Base-by-base conservation (phyloP, 2,329 filamentous ascomycete species). In the Tolypocladium cylindrosporum region DNA sequence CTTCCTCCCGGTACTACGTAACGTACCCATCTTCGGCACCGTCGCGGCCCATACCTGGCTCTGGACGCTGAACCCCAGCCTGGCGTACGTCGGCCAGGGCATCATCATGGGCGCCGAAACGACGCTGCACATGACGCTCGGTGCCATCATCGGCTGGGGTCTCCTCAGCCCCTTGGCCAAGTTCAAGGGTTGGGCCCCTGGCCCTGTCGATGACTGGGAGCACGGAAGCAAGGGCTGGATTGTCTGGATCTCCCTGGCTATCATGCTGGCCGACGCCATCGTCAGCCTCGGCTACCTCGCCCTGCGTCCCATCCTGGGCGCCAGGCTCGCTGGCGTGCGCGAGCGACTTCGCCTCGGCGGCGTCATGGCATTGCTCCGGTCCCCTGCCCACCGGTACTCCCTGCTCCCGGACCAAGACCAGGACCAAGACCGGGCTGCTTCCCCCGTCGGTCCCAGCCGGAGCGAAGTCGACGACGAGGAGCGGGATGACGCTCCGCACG, bases 21-120 rank as follows among this genome's bases (percentile, higher is more conserved):
- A 90, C 63, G 77, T 99, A n/a, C 94, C 94, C 0, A 77, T 99
- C 34, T 90, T 97, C 64, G 94, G 94, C 0, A 74, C 81, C 0
- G 74, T 81, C 2, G 82, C 95, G 8, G 91, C 91, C 0, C 75
- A 82, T 1, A 84, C 84, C 2, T 99, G 93, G 93, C 81, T 97
- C 1, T 99, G 94, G 94, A 94, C 90, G 1, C 77, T 99, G 8
- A 99, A 99, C 64, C 94, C 94, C 0, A 97, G 91, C 52, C 87
- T 96, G n/a, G 94, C 94, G 2, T 99, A 99, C 70, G 86, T 97
- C 34, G 94, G 94, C 0, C 94, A 99, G 74, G 94, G 94, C 13
- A 95, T 99, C 61, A 97, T 99, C 67, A 99, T 99, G 94, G 94
- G 94, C 0, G 90, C 93, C 4, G 88, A 91, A 43, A 99, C 94